Conservation (phyloP, 176 grass and related monocot genomes). For the Dendrocalamus sinicus region DNA sequence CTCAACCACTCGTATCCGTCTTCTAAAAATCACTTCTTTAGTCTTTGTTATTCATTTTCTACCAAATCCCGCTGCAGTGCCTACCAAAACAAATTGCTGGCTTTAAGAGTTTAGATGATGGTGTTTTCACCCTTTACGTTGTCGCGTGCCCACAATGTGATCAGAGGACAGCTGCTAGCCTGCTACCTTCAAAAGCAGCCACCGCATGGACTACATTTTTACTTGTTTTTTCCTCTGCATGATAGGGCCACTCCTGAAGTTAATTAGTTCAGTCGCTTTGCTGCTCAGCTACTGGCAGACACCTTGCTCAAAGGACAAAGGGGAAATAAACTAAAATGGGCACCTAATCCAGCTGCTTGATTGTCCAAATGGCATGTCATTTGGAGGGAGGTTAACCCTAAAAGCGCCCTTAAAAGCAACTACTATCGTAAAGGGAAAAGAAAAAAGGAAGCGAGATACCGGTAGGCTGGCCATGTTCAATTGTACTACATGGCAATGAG, state of each 20-base stretch:
- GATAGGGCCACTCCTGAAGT: neutral
- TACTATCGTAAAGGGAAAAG: neutral
- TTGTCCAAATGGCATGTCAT: neutral
- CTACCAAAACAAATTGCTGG: neutral
- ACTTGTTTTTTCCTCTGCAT: neutral
- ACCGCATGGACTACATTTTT: neutral
- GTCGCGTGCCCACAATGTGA: neutral
- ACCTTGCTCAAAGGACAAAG: neutral
- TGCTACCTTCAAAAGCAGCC: constrained; percentile 10
- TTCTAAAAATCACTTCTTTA: too few species aligned
- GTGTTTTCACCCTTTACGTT: neutral
- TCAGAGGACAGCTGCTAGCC: neutral
- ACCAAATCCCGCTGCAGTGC: too few species aligned
- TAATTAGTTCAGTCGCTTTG: neutral
- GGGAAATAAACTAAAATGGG: neutral
- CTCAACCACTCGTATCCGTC: fast-evolving
- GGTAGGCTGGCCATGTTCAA: neutral
- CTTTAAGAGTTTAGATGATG: constrained; percentile 1
- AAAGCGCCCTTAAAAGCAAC: neutral
- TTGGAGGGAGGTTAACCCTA: neutral
- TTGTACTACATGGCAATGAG: neutral
- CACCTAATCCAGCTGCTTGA: neutral
- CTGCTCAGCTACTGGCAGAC: neutral
- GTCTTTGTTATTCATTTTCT: too few species aligned
- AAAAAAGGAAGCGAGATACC: neutral